These are phyloP conservation scores for Vigna mungo DNA, from an alignment of 306 rosid species.

Conservation along the genomic window DNA sequence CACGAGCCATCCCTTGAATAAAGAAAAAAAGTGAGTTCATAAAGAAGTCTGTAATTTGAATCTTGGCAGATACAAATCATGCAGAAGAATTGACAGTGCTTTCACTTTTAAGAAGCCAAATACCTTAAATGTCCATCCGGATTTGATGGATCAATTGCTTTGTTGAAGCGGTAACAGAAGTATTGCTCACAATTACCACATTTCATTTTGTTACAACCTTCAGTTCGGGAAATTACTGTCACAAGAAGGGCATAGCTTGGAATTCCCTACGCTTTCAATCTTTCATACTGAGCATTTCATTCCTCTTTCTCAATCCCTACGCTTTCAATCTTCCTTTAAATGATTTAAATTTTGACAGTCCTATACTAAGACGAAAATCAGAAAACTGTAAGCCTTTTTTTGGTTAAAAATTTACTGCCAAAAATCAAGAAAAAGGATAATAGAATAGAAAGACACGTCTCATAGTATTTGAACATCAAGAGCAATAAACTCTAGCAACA, in stretches of 20 bases:
- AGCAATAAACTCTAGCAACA: not conserved
- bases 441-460: not conserved
- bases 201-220: conserved; percentile 93
- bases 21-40: conserved; percentile 28
- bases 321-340: conserved; percentile 64
- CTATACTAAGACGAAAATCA: conserved; percentile 49
- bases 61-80: conserved; percentile 31
- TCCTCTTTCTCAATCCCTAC: conserved; percentile 70
- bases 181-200: conserved; percentile 72
- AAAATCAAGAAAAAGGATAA: not conserved
- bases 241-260: conserved; percentile 89
- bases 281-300: conserved; percentile 78
- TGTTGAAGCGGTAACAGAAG: conserved; percentile 83
- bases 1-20: conserved; percentile 70
- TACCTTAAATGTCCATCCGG: conserved; percentile 80
- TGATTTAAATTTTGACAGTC: conserved; percentile 77
- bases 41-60: conserved; percentile 13
- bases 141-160: conserved; percentile 68
- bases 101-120: conserved; percentile 18
- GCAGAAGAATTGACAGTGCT: conserved; percentile 33
- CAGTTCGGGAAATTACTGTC: conserved; percentile 78
- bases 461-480: conserved; percentile 7
- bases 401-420: not conserved
- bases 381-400: conserved; percentile 31
- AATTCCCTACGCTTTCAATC: conserved; percentile 74